phyloP scores from a whole-genome alignment of 2,329 filamentous ascomycete species.

The Xylaria sp. region DNA sequence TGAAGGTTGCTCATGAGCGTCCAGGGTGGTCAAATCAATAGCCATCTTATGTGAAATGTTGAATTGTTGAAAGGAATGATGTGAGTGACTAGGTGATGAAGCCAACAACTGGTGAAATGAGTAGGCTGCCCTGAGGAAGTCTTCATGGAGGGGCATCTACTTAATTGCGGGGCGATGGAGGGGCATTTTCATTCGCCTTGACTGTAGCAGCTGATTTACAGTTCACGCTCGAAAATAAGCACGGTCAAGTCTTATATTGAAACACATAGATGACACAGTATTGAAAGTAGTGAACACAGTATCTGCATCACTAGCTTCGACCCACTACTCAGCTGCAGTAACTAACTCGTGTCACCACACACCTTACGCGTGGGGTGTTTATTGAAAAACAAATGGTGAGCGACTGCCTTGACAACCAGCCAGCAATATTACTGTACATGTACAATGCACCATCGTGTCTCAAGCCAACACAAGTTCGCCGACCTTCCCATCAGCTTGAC shows the following conservation, averaged over 20 bases:
- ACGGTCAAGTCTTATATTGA: neutral
- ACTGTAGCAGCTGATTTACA: neutral
- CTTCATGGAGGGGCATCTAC: conserved; percentile 28
- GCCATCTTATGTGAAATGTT: conserved; percentile 49
- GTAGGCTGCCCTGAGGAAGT: neutral
- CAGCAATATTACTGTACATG: neutral
- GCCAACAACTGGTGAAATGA: neutral
- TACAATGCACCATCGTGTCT: conserved; percentile 22
- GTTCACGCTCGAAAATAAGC: neutral
- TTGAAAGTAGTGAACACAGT: neutral
- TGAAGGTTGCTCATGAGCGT: conserved; percentile 83
- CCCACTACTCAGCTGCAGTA: conserved; percentile 5
- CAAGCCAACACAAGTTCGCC: conserved; percentile 20
- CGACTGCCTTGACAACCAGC: conserved; percentile 32
- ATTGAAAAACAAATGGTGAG: conserved; percentile 36
- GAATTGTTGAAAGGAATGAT: neutral
- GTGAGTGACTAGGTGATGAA: neutral
- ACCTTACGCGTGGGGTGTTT: conserved; percentile 34
- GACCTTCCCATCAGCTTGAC: conserved; percentile 19
- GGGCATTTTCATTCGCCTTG: conserved; percentile 6
- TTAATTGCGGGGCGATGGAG: conserved; percentile 26
- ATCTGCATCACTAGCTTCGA: neutral
- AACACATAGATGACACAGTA: neutral
- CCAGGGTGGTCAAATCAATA: conserved; percentile 62
- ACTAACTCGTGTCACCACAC: conserved; percentile 25